Evolutionary conservation across 1,139 yeast species (phyloP), one percentile per base, ranked within the genome.

Genomic region (Taphrina communis): DNA sequence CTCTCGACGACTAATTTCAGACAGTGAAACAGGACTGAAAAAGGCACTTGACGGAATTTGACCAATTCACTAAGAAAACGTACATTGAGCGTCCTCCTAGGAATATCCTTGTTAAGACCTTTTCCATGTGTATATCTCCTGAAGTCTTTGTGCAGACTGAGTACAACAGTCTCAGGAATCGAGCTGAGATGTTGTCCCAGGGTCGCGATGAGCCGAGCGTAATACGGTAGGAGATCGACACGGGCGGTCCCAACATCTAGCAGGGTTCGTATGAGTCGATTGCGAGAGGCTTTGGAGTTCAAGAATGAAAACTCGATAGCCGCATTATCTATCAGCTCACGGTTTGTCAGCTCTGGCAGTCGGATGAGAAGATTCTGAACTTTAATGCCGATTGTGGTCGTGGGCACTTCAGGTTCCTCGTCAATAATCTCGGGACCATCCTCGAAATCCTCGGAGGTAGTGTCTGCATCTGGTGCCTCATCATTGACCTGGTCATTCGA

Each of bases 31-130:
- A 88, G 82, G 68, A 88, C 82, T 77, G 85, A 88, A 25, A 82
- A 80, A 0, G 96, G 95, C n/a, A 92, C 81, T 73, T 91, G 77
- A 72, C 85, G 86, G 77, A 92, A 93, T 75, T 90, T 90, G 60
- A 88, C 84, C 79, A 92, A 80, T 75, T 93, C 97, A 65, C 87
- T 81, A 72, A 90, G 87, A 72, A 88, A 88, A 48, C 83, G 81
- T 51, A 89, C 83, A 72, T 84, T 86, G 42, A 80, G 79, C 68
- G 83, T 82, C 39, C 86, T 82, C 62, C 68, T 69, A 1, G 65
- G 52, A 25, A 65, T 61, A 14, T 72, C 69, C 60, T 71, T 72
- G 87, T 81, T 74, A 85, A 91, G 39, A 12, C 67, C 84, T 82
- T 72, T 89, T 25, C 63, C 63, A 21, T 62, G 44, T 14, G 55